A percentile compares a stretch with the other conserved stretches of the same genome.
Conservation (phyloP, 331 rosid genomes). For the Rosa hybrid region DNA sequence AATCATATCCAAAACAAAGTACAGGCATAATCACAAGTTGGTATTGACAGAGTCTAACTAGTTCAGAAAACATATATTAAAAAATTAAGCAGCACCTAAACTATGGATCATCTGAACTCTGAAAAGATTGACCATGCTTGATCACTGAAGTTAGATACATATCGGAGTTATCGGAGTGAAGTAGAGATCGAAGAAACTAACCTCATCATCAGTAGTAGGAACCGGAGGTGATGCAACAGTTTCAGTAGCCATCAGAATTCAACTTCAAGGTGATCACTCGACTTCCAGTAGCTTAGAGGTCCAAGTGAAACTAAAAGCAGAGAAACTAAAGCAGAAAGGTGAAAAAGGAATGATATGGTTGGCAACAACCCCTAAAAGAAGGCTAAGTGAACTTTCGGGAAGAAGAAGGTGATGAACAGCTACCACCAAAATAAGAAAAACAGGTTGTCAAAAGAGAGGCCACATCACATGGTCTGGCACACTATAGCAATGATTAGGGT, state of each 20-base stretch:
- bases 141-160: conserved; percentile 16
- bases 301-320: background rate
- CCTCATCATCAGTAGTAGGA: conserved; percentile 54
- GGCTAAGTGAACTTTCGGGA: conserved; percentile 32
- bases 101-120: background rate
- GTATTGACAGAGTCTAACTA: background rate
- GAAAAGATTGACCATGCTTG: background rate
- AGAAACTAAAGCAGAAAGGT: conserved; percentile 26
- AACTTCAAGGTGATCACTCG: conserved; percentile 26
- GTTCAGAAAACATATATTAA: background rate
- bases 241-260: conserved; percentile 66
- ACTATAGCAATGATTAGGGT: conserved; percentile 56
- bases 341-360: conserved; percentile 51
- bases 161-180: conserved; percentile 13
- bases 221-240: conserved; percentile 47
- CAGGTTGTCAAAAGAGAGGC: conserved; percentile 55
- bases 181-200: conserved; percentile 33
- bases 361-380: conserved; percentile 58
- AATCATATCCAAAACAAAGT: background rate
- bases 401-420: conserved; percentile 45
- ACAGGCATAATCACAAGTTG: conserved; percentile 6
- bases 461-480: conserved; percentile 64
- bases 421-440: conserved; percentile 33
- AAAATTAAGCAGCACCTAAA: background rate
- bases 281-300: background rate